Conservation (phyloP, 1,139 yeast species). For the Suzukiozyma palmioleophila region DNA sequence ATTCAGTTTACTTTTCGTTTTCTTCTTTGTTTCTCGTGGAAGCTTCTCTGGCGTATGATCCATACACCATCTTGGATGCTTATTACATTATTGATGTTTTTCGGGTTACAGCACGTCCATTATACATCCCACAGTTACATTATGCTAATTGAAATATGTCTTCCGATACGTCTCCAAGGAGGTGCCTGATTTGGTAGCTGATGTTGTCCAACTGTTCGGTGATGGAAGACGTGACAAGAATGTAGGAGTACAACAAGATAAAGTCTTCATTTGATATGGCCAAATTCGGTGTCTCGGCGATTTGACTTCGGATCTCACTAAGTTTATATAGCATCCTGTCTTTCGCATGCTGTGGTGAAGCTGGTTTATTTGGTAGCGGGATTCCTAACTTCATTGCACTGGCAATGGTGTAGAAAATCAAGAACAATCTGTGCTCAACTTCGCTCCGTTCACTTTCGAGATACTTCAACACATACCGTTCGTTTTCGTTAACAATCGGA, state of each 20-base stretch:
- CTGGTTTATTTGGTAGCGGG: conserved; percentile 74
- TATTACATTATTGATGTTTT: too few species aligned
- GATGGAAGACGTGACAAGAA: conserved; percentile 65
- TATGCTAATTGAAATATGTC: conserved; percentile 44
- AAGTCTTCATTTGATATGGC: conserved; percentile 59
- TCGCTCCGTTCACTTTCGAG: conserved; percentile 61
- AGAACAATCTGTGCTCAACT: conserved; percentile 64
- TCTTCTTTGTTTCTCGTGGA: neutral
- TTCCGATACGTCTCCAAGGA: conserved; percentile 62
- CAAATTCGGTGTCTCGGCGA: conserved; percentile 13
- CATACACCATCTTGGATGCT: too few species aligned
- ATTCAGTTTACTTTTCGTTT: too few species aligned
- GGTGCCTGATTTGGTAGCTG: conserved; percentile 47
- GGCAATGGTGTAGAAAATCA: conserved; percentile 73
- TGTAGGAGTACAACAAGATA: conserved; percentile 69
- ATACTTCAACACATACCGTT: conserved; percentile 50
- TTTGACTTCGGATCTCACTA: conserved; percentile 42
- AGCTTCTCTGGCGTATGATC: too few species aligned
- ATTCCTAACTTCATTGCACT: conserved; percentile 72
- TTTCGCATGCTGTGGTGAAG: conserved; percentile 73
- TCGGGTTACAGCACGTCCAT: neutral
- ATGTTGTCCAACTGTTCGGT: conserved; percentile 61
- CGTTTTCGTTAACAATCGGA: conserved; percentile 49
- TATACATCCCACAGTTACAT: neutral
- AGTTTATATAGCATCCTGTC: conserved; percentile 65